Conservation (phyloP, 768 basidiomycete genomes). For the Lyophyllum semitale region DNA sequence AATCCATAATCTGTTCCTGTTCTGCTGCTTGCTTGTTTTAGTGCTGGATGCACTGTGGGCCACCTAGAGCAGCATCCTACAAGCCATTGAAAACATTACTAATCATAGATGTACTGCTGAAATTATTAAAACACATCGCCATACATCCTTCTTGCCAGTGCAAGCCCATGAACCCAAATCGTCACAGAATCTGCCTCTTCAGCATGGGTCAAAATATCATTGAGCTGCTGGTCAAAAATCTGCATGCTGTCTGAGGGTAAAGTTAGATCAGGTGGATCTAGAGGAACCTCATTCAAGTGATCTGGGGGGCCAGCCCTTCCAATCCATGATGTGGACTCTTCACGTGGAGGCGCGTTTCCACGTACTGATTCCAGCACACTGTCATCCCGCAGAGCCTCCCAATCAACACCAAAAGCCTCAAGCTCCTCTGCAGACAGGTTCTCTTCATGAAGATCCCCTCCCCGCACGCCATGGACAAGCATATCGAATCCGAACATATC, state of each 20-base stretch:
- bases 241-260: neutral
- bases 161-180: neutral
- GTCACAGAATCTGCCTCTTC: neutral
- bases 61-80: no score
- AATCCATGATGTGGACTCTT: neutral
- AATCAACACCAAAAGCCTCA: conserved; percentile 29
- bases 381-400: conserved; percentile 24
- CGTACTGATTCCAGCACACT: conserved; percentile 30
- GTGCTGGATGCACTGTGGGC: no score
- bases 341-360: conserved; percentile 38
- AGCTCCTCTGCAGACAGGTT: conserved; percentile 15
- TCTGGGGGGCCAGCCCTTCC: neutral
- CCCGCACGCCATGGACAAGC: conserved; percentile 23
- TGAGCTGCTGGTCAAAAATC: neutral
- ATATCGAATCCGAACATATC: conserved; percentile 36
- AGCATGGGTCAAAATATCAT: neutral
- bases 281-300: conserved; percentile 1
- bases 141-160: neutral
- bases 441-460: conserved; percentile 2
- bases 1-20: no score
- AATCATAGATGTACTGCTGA: no score
- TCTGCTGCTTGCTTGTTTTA: no score
- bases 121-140: neutral
- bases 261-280: neutral
- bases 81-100: no score